Evolutionary conservation across 768 basidiomycete genomes (phyloP).

Genomic region (Suillus subluteus): DNA sequence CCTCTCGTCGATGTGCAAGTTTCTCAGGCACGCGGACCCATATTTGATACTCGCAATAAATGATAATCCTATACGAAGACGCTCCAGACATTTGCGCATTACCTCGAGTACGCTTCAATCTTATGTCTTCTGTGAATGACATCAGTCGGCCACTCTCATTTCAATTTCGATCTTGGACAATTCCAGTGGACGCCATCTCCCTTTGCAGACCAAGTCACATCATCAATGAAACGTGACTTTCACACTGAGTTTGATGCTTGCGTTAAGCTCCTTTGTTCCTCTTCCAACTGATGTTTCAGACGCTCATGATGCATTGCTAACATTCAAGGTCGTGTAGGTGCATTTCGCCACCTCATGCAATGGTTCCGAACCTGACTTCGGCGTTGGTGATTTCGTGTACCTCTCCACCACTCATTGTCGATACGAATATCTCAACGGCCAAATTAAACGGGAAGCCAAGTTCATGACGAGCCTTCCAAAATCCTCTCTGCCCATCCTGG

Average conservation of each 20-base stretch:
- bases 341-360: neutral
- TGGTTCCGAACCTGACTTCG: neutral
- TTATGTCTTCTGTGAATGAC: neutral
- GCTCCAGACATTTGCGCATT: neutral
- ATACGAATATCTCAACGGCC: neutral
- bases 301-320: neutral
- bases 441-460: neutral
- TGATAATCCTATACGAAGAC: neutral
- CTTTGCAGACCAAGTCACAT: neutral
- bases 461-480: neutral
- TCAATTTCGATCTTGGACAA: neutral
- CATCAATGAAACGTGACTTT: neutral
- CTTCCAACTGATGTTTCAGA: neutral
- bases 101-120: neutral
- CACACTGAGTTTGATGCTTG: neutral
- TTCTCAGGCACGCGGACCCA: neutral
- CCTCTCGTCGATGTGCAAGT: neutral
- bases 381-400: neutral
- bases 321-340: neutral
- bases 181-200: neutral
- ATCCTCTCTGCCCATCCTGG: neutral
- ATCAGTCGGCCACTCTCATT: neutral
- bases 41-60: neutral
- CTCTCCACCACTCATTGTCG: neutral
- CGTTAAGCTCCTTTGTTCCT: neutral